Percentiles rank a stretch among this genome's conserved stretches.
These are phyloP conservation scores for Fusarium subglutinans DNA, from an alignment of 2,329 filamentous ascomycete genomes.

Conservation along the genomic window DNA sequence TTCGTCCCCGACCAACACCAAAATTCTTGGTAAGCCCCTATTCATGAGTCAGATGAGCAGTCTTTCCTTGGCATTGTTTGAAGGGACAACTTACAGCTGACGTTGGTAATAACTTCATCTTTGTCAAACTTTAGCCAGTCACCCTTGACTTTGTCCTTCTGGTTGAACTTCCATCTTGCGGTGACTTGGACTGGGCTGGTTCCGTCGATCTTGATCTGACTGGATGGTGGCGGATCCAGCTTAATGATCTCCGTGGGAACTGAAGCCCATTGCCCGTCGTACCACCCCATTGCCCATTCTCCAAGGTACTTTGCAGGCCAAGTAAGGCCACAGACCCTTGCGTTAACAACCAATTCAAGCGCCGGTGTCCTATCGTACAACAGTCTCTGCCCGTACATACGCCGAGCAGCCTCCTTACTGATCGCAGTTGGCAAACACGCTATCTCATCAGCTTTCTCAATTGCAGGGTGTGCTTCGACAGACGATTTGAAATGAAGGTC, in stretches of 20 bases:
- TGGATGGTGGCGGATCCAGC: conserved; percentile 57
- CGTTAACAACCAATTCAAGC: conserved; percentile 59
- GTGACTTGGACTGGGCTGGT: conserved; percentile 59
- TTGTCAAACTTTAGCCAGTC: conserved; percentile 71
- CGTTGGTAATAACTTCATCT: conserved; percentile 73
- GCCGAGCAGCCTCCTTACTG: conserved; percentile 58
- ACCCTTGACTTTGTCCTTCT: conserved; percentile 51
- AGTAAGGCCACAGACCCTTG: conserved; percentile 59
- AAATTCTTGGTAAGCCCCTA: conserved; percentile 58
- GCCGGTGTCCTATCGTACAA: conserved; percentile 56
- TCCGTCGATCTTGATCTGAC: conserved; percentile 57
- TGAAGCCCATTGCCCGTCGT: conserved; percentile 61
- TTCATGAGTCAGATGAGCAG: conserved; percentile 11
- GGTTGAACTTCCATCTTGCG: conserved; percentile 63
- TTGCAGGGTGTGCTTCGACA: conserved; percentile 52
- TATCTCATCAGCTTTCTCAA: conserved; percentile 53
- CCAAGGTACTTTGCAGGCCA: conserved; percentile 63
- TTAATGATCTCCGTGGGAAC: conserved; percentile 60
- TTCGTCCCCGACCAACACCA: conserved; percentile 68
- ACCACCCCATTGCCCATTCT: conserved; percentile 67
- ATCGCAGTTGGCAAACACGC: conserved; percentile 55
- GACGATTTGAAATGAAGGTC: conserved; percentile 60
- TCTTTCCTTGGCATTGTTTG: not conserved
- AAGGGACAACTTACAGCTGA: conserved; percentile 56
- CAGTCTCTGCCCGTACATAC: conserved; percentile 57